Evolutionary conservation across 2,329 filamentous ascomycete genomes (phyloP), one percentile per base, ranked within the genome.

Genomic region (Cyphellophora europaea): DNA sequence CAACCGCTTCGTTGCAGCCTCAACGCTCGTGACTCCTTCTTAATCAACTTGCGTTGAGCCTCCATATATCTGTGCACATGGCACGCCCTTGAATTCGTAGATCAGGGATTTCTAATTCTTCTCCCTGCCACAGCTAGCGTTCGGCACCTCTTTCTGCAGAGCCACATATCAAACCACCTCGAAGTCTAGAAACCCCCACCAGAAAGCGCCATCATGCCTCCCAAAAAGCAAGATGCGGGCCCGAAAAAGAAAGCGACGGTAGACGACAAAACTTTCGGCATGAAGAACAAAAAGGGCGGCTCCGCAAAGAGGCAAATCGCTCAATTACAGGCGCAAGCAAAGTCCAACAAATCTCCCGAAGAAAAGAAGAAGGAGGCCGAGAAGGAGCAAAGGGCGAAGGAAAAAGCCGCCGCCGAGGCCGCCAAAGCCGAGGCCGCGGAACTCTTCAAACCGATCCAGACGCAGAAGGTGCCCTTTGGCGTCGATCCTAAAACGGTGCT

Each of bases 221-320:
- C 65, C 38, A 67, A 64, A 47, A 66, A 65, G 47, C 49, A 48
- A 30, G 55, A 38, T 29, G 48, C 62, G 17, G 53, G 59, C 53
- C 54, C 58, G 28, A 65, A 68, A 56, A 61, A 65, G 53, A 68
- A 63, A 54, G 42, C 56, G 44, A 54, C 60, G 29, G 83, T 87
- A 45, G 86, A 91, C 44, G 91, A 98, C 70, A 91, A 89, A 67
- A 94, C 91, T 32, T 98, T 98, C 71, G 91, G 91, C 52, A 96
- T 98, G 91, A 98, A 98, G 68, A 98, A 98, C 63, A 98, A 98
- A 71, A 98, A 95, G 72, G 91, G 91, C 49, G 82, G 77, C 38
- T 79, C 77, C 34, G 89, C 87, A 36, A 85, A 96, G 65, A 93
- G 79, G 63, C 77, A 88, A 50, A 96, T 98, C 56, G 80, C 83